Evolutionary conservation across 495 filamentous ascomycete genomes (phyloP), one percentile per base, ranked within the genome.

Genomic region (Hypoxylon intermedium): DNA sequence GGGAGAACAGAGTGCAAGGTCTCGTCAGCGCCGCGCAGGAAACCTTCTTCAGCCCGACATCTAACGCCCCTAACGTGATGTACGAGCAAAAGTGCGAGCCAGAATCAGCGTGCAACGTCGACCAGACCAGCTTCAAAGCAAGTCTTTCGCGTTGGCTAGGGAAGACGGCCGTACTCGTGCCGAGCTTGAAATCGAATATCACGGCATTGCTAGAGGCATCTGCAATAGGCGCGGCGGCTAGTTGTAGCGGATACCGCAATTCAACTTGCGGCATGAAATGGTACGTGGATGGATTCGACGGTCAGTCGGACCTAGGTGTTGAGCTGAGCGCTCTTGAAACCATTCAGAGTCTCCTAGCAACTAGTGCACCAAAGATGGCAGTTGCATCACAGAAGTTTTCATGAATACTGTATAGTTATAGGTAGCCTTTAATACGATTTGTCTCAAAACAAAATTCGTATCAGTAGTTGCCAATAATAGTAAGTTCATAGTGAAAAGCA

Each of bases 71-170:
- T 31, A 75, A 79, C 60, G 73, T 90, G 69, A 82, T 91, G 76
- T 77, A 75, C 36, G 91, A 93, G 70, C 82, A 85, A 42, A 83
- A 85, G 31, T 93, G 90, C 76, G 91, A 95, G 64, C 72, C 75
- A 0, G 63, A 69, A 23, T 76, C 73, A 34, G 82, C 81, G 50
- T 95, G 91, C 72, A 82, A 89, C 70, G 77, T 80, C 43, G 90
- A 93, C 67, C 85, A 90, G 70, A 79, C 79, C 36, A 83, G 80
- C 44, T 92, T 91, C 81, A 95, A 93, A 72, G 88, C 87, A 13
- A 88, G 89, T 65, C 75, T 91, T n/a, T 72, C 85, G 6, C 85
- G 85, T n/a, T 92, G 87, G 88, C 74, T 93, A 46, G 86, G 84
- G 2, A 82, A 84, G 52, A 82, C 84, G 36, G 79, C 84, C 6